phyloP scores from a whole-genome alignment of 148 eudicot species.

The Persicaria maculosa region DNA sequence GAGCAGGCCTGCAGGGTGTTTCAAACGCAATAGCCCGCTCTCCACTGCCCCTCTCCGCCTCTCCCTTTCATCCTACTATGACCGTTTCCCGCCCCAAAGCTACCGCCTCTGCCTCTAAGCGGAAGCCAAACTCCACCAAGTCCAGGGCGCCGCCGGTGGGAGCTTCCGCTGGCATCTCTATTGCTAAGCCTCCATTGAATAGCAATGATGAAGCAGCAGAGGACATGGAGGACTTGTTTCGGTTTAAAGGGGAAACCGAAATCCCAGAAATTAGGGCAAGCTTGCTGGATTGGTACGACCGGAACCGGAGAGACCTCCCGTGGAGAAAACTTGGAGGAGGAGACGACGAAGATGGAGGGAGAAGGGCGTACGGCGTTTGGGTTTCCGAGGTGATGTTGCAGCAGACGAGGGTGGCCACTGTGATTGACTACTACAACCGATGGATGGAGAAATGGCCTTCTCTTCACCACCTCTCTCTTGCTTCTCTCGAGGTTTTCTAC shows the following conservation, averaged over 20 bases:
- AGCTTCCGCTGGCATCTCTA: neutral
- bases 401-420: conserved; percentile 72
- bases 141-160: neutral
- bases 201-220: conserved; percentile 7
- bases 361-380: conserved; percentile 17
- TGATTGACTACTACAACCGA: conserved; percentile 63
- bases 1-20: neutral
- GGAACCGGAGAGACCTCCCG: conserved; percentile 73
- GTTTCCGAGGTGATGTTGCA: conserved; percentile 38
- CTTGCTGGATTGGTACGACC: conserved; percentile 76
- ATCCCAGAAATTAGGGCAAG: conserved; percentile 56
- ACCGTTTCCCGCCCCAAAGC: conserved; percentile 9
- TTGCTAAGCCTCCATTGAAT: neutral
- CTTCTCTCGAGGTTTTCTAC: conserved; percentile 64
- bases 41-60: neutral
- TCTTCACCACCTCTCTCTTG: conserved; percentile 55
- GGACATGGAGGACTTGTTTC: conserved; percentile 70
- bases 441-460: conserved; percentile 95
- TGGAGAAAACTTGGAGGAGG: conserved; percentile 53
- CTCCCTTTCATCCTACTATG: neutral
- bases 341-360: neutral
- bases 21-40: neutral
- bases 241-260: conserved; percentile 36
- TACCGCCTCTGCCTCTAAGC: neutral
- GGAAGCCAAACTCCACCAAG: conserved; percentile 1